Percentiles rank a stretch among this genome's conserved stretches.
Evolutionary conservation across 805 yeast species (phyloP).

Genomic region (Candida michaelii): DNA sequence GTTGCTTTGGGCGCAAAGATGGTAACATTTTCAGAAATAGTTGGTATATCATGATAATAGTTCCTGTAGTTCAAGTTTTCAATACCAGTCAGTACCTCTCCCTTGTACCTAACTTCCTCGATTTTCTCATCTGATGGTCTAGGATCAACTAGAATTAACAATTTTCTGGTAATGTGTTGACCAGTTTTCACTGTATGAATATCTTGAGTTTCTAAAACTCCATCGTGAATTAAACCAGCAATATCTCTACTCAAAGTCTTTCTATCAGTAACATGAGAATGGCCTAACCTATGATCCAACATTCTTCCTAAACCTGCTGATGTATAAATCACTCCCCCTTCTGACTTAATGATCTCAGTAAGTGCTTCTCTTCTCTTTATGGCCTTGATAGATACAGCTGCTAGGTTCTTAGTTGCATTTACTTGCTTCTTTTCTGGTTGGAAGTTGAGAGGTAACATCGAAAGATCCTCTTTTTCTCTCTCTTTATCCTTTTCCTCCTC

Average conservation of each 20-base stretch:
- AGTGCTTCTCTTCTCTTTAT: constrained; percentile 28
- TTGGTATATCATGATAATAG: constrained; percentile 5
- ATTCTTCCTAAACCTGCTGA: constrained; percentile 31
- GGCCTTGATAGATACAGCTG: constrained; percentile 22
- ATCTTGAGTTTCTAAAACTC: constrained; percentile 23
- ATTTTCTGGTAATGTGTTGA: constrained; percentile 26
- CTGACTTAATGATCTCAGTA: constrained; percentile 28
- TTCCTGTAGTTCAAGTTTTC: constrained; percentile 2
- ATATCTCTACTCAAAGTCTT: constrained; percentile 43
- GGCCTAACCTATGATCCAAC: constrained; percentile 30
- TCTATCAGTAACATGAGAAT: constrained; percentile 31
- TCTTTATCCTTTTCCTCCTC: background rate
- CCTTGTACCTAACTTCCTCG: constrained; percentile 24
- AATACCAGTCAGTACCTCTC: constrained; percentile 26
- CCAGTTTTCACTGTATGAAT: constrained; percentile 28
- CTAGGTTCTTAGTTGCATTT: background rate
- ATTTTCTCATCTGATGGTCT: constrained; percentile 31
- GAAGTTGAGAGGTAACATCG: constrained; percentile 3
- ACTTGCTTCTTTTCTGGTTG: background rate
- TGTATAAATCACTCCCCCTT: constrained; percentile 41
- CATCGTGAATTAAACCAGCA: constrained; percentile 22
- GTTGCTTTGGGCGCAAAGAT: constrained; percentile 4
- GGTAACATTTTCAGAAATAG: constrained; percentile 6
- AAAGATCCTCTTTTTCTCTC: background rate
- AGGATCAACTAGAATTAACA: constrained; percentile 32